Evolutionary conservation across 2,329 filamentous ascomycete species (phyloP), one percentile per base, ranked within the genome.

Genomic region (Cercospora sp.): DNA sequence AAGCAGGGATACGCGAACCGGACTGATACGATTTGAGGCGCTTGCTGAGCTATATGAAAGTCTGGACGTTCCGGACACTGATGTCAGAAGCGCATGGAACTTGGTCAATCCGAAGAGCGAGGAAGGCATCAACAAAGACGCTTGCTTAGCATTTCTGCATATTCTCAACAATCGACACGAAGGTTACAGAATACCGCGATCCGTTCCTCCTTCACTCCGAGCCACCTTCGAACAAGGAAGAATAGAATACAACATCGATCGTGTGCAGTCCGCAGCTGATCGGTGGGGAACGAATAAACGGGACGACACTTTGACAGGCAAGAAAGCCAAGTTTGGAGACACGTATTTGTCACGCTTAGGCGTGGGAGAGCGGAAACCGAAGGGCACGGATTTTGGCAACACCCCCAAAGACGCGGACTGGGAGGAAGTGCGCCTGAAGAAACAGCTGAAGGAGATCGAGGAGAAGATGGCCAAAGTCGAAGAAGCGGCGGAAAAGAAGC

Each of bases 281-380:
- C 89, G 90, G 75, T 97, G 93, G 91, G 93, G 91, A 2, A 87
- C 88, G 69, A 88, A 90, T 71, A 88, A 90, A 59, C 91, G 94
- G 77, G 92, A 96, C 62, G 87, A 87, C 72, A 97, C 94, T 0
- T 82, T 87, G 40, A 95, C 93, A 0, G 94, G 94, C 67, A 91
- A 92, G 77, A 99, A 99, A 82, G 91, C 93, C 74, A 97, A 97
- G 82, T 99, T 99, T 77, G 95, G 95, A 72, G 95, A 99, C 79
- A 92, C 97, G 71, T 99, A 98, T 81, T 87, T 99, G 66, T 96
- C 92, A 69, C 90, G 95, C 12, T 86, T 99, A 45, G 95, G 95
- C 7, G 85, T 89, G 5, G 88, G 88, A 20, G 88, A 89, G 63
- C 91, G 94, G 76, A 90, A 91, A 77, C 88, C 91, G 8, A 84